Evolutionary conservation across 352 stramenopile genomes (phyloP).

Genomic region (Phytophthora lateralis): DNA sequence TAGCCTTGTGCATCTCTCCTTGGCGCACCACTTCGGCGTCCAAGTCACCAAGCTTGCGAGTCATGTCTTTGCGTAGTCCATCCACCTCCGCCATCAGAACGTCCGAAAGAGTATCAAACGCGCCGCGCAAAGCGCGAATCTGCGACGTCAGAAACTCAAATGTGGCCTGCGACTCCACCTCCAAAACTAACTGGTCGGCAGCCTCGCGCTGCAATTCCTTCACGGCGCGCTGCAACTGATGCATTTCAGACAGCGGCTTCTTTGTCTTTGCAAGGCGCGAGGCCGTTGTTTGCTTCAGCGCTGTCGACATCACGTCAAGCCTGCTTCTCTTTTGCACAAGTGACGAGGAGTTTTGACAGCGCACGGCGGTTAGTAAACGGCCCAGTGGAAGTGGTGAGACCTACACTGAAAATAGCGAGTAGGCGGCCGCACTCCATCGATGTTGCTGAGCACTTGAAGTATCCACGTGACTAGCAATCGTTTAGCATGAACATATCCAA

Average conservation of each 20-base stretch:
- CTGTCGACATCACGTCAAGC: slow-evolving; percentile 39
- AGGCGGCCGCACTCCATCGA: background rate
- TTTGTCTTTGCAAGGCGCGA: slow-evolving; percentile 76
- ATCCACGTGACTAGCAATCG: slow-evolving; percentile 6
- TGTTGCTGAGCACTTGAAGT: slow-evolving; percentile 1
- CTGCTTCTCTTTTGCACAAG: slow-evolving; percentile 15
- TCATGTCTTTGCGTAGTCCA: slow-evolving; percentile 67
- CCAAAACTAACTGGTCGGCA: slow-evolving; percentile 72
- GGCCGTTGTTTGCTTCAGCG: slow-evolving; percentile 58
- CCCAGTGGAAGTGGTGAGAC: slow-evolving; percentile 4
- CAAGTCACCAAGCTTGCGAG: slow-evolving; percentile 61
- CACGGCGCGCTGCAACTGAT: slow-evolving; percentile 79
- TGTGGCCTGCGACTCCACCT: slow-evolving; percentile 82
- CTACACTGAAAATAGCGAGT: slow-evolving; percentile 19
- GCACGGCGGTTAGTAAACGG: slow-evolving; percentile 25
- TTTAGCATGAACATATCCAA: slow-evolving; percentile 9
- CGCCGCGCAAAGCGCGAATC: slow-evolving; percentile 70
- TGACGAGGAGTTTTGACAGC: slow-evolving; percentile 28
- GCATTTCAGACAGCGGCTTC: slow-evolving; percentile 82
- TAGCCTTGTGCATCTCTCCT: slow-evolving; percentile 61
- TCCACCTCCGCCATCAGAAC: slow-evolving; percentile 81
- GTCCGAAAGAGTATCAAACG: slow-evolving; percentile 83
- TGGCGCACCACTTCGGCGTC: slow-evolving; percentile 65
- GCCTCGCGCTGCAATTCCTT: slow-evolving; percentile 79
- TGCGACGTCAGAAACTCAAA: slow-evolving; percentile 86